Evolutionary conservation across 1,284 basidiomycete genomes (phyloP), one percentile per base, ranked within the genome.

Genomic region (Cutaneotrichosporon spelunceum): DNA sequence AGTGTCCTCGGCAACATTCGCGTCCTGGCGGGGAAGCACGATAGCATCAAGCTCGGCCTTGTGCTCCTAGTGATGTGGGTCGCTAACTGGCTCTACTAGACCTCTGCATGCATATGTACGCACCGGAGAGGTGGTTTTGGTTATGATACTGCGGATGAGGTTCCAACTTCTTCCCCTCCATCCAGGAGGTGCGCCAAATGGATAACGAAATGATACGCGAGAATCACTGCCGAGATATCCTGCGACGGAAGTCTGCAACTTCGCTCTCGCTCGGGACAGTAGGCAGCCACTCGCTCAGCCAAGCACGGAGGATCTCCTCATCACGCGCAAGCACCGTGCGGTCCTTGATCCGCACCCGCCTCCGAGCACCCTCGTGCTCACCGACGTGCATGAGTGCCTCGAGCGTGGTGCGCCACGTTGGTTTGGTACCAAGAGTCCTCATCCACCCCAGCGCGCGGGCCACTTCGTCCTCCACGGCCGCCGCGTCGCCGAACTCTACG

Each of bases 361-460:
- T 84, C 21, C 84, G 82, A 53, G 84, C 82, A 49, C 86, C 79
- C 65, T 85, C 85, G 4, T 87, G 84, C 70, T 93, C 89, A 21
- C 82, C 83, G 82, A 89, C 88, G 63, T 87, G 84, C 55, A 87
- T 84, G 57, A 93, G 72, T 24, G 87, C 86, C 0, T 85, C 73
- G 0, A 85, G 83, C 13, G 93, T 75, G 7, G 87, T 88, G 49
- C 80, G 75, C 26, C 72, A 75, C 7, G 78, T 79, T 0, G 90
- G 90, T 26, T 54, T 45, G 14, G 92, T 77, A 0, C 76, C 75
- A 16, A 90, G 70, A 23, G 79, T 80, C 3, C 83, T 83, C 89
- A 91, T 91, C 89, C 90, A 93, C 6, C 84, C 86, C 2, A 94
- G 78, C 3, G 82, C 81, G 71, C 89, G 86, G 14, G 49, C 48